phyloP scores from a whole-genome alignment of 768 basidiomycete species.

The Russula griseocarnosa region DNA sequence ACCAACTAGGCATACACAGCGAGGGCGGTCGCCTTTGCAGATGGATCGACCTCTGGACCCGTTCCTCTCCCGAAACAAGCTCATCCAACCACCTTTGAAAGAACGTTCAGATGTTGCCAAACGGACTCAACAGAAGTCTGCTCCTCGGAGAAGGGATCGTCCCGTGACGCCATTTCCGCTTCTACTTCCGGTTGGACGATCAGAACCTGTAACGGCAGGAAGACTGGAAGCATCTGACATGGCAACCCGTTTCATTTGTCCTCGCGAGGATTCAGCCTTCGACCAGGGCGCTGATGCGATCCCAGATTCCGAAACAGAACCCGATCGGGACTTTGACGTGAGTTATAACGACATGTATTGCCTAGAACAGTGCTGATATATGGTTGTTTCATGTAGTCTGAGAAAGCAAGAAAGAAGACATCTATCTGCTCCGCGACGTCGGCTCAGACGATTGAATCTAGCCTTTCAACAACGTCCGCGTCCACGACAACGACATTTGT shows the following conservation, averaged over 20 bases:
- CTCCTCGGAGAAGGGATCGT: slow-evolving; percentile 8
- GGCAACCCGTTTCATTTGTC: not conserved
- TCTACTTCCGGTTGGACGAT: not conserved
- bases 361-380: not conserved
- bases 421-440: slow-evolving; percentile 21
- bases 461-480: slow-evolving; percentile 12
- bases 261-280: not conserved
- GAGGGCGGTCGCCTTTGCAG: not conserved
- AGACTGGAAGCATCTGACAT: slow-evolving; percentile 8
- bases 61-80: not conserved
- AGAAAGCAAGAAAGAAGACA: slow-evolving; percentile 23
- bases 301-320: slow-evolving; percentile 27
- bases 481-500: slow-evolving; percentile 18
- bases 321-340: slow-evolving; percentile 26
- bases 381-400: slow-evolving; percentile 9
- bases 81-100: not conserved
- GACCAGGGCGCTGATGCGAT: slow-evolving; percentile 16
- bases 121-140: not conserved
- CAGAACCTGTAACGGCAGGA: not conserved
- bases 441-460: slow-evolving; percentile 10
- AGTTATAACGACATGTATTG: not conserved
- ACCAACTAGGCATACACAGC: not conserved
- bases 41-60: not conserved
- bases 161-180: slow-evolving; percentile 21
- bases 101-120: not conserved